Evolutionary conservation across 169 alveolate species (phyloP).

Genomic region (Pseudocohnilembus persalinus): DNA sequence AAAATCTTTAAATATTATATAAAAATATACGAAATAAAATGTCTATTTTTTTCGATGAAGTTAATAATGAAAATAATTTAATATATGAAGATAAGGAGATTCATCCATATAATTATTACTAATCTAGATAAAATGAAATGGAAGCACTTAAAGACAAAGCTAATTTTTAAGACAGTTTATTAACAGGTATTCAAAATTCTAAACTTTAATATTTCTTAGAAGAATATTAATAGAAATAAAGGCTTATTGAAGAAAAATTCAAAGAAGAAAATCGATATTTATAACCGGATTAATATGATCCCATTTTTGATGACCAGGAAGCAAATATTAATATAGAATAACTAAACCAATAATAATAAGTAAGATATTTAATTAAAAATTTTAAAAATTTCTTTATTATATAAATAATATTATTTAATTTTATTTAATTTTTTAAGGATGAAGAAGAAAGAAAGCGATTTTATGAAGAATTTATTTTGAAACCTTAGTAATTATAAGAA

Average conservation of each 20-base stretch:
- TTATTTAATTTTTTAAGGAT: background rate
- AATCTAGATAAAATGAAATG: background rate
- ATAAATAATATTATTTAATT: too few relatives aligned
- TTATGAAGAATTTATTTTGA: background rate
- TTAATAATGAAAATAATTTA: background rate
- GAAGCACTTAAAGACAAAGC: background rate
- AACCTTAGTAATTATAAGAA: background rate
- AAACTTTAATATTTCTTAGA: too few relatives aligned
- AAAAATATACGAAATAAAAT: too few relatives aligned
- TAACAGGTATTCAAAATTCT: background rate
- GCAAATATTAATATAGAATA: background rate
- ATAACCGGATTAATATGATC: background rate
- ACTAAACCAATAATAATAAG: background rate
- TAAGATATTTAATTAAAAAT: too few relatives aligned
- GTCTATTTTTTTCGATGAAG: background rate
- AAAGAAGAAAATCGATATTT: background rate
- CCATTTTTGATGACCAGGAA: background rate
- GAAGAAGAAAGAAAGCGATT: background rate
- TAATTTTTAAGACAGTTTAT: background rate
- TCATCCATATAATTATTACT: background rate
- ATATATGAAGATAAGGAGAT: background rate
- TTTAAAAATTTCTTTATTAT: too few relatives aligned
- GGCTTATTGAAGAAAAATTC: background rate
- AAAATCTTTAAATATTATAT: too few relatives aligned
- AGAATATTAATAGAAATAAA: background rate